Evolutionary conservation across 2,329 filamentous ascomycete species (phyloP).

Genomic region (Trichoderma sp.): DNA sequence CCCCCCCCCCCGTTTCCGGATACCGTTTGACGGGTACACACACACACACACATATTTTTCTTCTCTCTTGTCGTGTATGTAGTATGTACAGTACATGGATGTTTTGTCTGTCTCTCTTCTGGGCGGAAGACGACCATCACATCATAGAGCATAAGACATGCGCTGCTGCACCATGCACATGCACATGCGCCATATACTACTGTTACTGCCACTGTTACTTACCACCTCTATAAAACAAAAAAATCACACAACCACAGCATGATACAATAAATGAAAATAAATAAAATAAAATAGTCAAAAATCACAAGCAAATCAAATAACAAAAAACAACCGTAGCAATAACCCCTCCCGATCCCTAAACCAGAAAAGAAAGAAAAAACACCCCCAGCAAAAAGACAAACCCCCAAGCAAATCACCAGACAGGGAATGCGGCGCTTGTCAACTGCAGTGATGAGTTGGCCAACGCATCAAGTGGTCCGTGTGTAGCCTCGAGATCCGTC

Average conservation of each 20-base stretch:
- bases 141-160: neutral
- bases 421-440: slow-evolving; percentile 34
- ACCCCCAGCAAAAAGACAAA: neutral
- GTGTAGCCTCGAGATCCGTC: slow-evolving; percentile 37
- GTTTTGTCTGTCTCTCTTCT: neutral
- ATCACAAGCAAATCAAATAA: neutral
- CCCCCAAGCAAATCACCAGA: slow-evolving; percentile 24
- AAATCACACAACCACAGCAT: neutral
- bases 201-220: neutral
- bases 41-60: neutral
- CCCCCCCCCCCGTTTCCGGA: neutral
- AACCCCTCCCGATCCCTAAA: neutral
- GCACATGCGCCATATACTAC: neutral
- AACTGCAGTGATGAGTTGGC: slow-evolving; percentile 48
- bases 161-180: neutral
- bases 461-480: slow-evolving; percentile 47
- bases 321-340: neutral
- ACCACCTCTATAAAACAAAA: neutral
- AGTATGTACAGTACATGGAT: no score
- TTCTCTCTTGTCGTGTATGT: neutral
- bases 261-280: neutral
- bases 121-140: neutral
- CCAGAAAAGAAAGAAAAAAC: neutral
- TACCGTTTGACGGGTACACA: neutral
- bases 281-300: neutral